phyloP scores from a whole-genome alignment of 306 rosid genomes.

The Hippophae tibetana region DNA sequence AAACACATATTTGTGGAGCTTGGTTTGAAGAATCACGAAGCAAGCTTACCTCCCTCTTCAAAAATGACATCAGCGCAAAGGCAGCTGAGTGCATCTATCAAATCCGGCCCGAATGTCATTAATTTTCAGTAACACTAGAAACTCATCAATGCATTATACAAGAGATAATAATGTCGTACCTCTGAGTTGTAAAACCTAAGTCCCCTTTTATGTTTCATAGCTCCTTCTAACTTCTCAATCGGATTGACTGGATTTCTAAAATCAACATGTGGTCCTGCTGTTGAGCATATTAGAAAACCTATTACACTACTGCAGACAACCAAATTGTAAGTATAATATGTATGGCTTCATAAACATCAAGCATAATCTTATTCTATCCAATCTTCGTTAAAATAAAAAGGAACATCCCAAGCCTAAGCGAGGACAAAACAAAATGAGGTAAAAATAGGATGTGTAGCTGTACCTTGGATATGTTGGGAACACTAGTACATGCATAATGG shows the following conservation, averaged over 20 bases:
- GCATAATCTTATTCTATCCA: not conserved
- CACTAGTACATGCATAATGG: slow-evolving; percentile 87
- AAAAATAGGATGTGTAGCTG: no score
- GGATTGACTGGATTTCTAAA: slow-evolving; percentile 76
- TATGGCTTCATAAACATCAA: not conserved
- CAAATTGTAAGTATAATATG: slow-evolving; percentile 4
- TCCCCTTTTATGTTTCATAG: slow-evolving; percentile 56
- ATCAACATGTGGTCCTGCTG: slow-evolving; percentile 78
- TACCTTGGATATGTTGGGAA: slow-evolving; percentile 95
- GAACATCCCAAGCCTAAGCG: not conserved
- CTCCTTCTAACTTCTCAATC: slow-evolving; percentile 78
- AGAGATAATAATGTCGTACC: slow-evolving; percentile 24
- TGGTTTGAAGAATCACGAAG: slow-evolving; percentile 17
- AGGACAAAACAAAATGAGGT: no score
- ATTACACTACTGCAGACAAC: slow-evolving; percentile 67
- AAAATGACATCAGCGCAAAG: slow-evolving; percentile 63
- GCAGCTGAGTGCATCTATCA: slow-evolving; percentile 84
- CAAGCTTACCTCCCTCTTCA: slow-evolving; percentile 58
- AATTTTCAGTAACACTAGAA: not conserved
- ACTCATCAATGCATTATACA: no score
- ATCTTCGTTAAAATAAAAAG: not conserved
- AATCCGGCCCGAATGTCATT: not conserved
- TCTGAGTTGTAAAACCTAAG: slow-evolving; percentile 83
- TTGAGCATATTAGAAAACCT: slow-evolving; percentile 81
- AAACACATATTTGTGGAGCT: not conserved